These are phyloP conservation scores for Cinchona pubescens DNA, from an alignment of 257 asterid species.

Conservation along the genomic window DNA sequence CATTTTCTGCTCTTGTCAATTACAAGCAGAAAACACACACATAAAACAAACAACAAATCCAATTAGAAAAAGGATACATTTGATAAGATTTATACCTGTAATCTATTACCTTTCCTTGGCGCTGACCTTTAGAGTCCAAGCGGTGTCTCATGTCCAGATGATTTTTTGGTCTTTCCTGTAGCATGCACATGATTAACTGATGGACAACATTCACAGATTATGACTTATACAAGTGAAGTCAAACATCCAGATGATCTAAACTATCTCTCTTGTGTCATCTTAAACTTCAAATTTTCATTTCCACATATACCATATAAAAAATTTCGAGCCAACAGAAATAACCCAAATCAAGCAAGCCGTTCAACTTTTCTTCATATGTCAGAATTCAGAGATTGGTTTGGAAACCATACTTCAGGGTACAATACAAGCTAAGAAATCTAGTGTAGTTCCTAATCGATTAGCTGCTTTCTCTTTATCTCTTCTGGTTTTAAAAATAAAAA, in stretches of 20 bases:
- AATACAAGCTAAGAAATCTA: neutral
- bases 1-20: neutral
- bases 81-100: slow-evolving; percentile 61
- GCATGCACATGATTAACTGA: slow-evolving; percentile 16
- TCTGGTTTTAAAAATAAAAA: neutral
- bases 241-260: neutral
- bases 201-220: neutral
- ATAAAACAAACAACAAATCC: slow-evolving; percentile 3
- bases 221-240: neutral
- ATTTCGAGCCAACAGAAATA: neutral
- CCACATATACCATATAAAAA: neutral
- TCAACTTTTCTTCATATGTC: neutral
- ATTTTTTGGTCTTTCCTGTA: slow-evolving; percentile 90
- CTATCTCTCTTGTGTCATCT: neutral
- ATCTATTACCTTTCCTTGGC: slow-evolving; percentile 93
- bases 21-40: neutral
- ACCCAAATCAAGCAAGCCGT: too few species aligned
- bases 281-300: neutral
- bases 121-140: slow-evolving; percentile 96
- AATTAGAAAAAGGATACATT: slow-evolving; percentile 12
- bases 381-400: neutral
- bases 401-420: neutral
- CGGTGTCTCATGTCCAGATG: slow-evolving; percentile 97
- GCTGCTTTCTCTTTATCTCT: neutral
- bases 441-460: neutral